Evolutionary conservation across 2,329 filamentous ascomycete species (phyloP).

Genomic region (Beauveria medogensis): DNA sequence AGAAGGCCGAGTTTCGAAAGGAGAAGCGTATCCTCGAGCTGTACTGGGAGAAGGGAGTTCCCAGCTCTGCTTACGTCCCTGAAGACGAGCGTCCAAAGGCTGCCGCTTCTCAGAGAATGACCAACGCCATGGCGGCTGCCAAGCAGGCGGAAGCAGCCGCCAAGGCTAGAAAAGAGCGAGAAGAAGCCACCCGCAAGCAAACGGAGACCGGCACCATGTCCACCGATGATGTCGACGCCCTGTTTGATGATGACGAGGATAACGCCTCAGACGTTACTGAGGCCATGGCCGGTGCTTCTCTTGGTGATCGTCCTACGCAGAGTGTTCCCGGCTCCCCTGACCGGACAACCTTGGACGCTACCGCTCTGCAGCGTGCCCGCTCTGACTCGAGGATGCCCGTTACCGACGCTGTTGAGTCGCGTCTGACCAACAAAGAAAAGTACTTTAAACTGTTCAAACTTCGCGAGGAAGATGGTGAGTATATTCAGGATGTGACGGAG

Average conservation of each 20-base stretch:
- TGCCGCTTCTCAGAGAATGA: conserved; percentile 62
- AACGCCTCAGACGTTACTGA: conserved; percentile 84
- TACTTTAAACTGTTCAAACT: conserved; percentile 85
- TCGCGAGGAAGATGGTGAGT: conserved; percentile 85
- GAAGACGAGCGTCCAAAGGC: conserved; percentile 94
- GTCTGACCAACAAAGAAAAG: conserved; percentile 89
- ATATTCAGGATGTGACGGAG: conserved; percentile 96
- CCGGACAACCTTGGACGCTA: conserved; percentile 59
- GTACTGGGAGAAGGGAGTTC: conserved; percentile 99
- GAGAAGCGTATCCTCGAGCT: conserved; percentile 89
- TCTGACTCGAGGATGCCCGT: conserved; percentile 88
- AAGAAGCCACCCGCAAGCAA: conserved; percentile 85
- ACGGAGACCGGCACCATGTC: conserved; percentile 93
- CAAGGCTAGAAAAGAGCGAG: conserved; percentile 73
- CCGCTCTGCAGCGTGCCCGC: conserved; percentile 74
- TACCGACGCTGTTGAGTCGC: conserved; percentile 65
- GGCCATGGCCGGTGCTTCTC: conserved; percentile 81
- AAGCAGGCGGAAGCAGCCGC: conserved; percentile 77
- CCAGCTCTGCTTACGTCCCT: conserved; percentile 89
- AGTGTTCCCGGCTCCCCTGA: conserved; percentile 90
- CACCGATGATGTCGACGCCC: conserved; percentile 84
- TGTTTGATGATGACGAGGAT: conserved; percentile 82
- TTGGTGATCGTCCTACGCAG: conserved; percentile 84
- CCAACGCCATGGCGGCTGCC: conserved; percentile 66
- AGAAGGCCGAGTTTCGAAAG: conserved; percentile 99